Conservation (phyloP, 1,284 basidiomycete genomes). For the Fomitopsis pinicola region DNA sequence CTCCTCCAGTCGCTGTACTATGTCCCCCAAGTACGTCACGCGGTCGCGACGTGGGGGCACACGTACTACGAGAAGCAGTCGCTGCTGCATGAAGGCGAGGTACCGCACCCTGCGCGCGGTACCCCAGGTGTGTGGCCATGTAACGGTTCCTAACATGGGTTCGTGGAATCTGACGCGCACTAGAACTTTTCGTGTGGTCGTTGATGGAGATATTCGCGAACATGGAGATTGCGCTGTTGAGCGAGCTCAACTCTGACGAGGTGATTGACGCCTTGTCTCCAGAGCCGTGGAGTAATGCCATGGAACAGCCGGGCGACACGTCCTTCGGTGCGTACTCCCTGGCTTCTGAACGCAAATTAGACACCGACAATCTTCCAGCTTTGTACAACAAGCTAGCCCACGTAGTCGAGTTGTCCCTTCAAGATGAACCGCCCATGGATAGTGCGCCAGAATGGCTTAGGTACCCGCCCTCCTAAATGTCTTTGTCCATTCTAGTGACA, state of each 20-base stretch:
- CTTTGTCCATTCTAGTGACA: neutral
- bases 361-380: conserved; percentile 20
- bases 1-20: conserved; percentile 61
- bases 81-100: neutral
- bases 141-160: neutral
- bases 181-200: conserved; percentile 41
- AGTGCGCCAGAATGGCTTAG: conserved; percentile 26
- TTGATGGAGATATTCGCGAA: conserved; percentile 61
- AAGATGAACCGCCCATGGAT: conserved; percentile 11
- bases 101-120: conserved; percentile 8
- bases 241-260: conserved; percentile 38
- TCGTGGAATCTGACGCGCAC: neutral
- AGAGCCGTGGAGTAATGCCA: conserved; percentile 29
- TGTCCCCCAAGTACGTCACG: conserved; percentile 60
- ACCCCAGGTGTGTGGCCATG: neutral
- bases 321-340: conserved; percentile 29
- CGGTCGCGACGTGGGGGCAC: conserved; percentile 44
- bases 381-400: conserved; percentile 34
- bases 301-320: conserved; percentile 35
- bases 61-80: conserved; percentile 9
- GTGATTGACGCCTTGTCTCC: conserved; percentile 31
- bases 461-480: neutral
- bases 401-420: conserved; percentile 28
- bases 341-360: neutral
- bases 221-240: conserved; percentile 47